Evolutionary conservation across 169 alveolate genomes (phyloP).

Genomic region (Plasmodium ovale): DNA sequence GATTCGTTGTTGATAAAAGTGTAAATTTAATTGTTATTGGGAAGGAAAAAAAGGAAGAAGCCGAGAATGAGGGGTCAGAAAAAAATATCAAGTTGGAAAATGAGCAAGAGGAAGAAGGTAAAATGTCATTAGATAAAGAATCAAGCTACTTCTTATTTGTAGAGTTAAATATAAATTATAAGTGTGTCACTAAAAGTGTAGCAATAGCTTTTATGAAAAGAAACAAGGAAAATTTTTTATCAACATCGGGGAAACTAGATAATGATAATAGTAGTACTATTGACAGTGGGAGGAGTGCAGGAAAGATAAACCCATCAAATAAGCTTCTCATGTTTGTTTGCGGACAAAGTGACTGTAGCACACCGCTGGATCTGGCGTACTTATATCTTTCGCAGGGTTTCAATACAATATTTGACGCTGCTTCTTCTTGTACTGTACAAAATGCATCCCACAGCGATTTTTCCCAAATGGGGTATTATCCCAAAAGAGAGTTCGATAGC

Average conservation of each 20-base stretch:
- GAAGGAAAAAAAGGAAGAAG: conserved; percentile 76
- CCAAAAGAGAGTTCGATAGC: conserved; percentile 29
- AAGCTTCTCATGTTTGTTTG: conserved; percentile 76
- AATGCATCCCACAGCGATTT: not conserved
- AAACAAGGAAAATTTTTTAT: conserved; percentile 57
- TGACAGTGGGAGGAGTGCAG: too few species aligned
- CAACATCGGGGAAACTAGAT: conserved; percentile 19
- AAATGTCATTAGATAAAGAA: conserved; percentile 24
- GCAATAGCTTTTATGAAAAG: conserved; percentile 76
- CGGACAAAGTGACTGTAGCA: conserved; percentile 66
- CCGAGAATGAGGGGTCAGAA: conserved; percentile 15
- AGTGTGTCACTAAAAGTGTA: conserved; percentile 67
- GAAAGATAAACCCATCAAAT: conserved; percentile 62
- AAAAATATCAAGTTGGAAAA: conserved; percentile 22
- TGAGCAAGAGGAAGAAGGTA: conserved; percentile 16
- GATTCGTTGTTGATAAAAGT: conserved; percentile 83
- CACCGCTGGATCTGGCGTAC: conserved; percentile 75
- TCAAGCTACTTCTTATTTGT: conserved; percentile 46
- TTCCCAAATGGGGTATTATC: conserved; percentile 10
- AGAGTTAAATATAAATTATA: conserved; percentile 65
- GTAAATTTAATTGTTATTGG: conserved; percentile 84
- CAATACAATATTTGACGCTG: conserved; percentile 76
- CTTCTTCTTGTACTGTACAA: conserved; percentile 40
- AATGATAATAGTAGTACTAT: too few species aligned
- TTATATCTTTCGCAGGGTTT: conserved; percentile 77